Evolutionary conservation across 2,329 filamentous ascomycete species (phyloP).

Genomic region (Passalora sequoiae): DNA sequence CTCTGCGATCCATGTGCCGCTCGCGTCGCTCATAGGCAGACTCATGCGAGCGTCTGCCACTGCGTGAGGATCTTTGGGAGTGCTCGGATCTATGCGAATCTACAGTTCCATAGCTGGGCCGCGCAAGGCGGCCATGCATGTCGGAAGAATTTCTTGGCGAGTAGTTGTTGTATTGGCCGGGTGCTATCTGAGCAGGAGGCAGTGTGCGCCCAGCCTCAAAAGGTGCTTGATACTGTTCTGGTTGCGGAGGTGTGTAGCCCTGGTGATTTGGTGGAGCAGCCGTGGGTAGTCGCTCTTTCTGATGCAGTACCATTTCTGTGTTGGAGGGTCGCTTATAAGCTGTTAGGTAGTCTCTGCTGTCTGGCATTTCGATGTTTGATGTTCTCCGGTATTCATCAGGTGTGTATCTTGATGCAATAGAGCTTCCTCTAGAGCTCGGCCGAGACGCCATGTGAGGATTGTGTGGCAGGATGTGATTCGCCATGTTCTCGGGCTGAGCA

Average conservation of each 20-base stretch:
- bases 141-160: constrained; percentile 1
- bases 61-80: neutral
- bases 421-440: constrained; percentile 5
- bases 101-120: neutral
- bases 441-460: neutral
- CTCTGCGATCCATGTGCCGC: neutral
- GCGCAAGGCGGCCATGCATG: neutral
- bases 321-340: constrained; percentile 2
- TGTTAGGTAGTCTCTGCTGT: constrained; percentile 4
- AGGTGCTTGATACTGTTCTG: constrained; percentile 9
- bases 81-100: constrained; percentile 1
- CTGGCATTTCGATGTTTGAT: constrained; percentile 1
- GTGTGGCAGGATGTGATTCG: neutral
- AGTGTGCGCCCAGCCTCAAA: neutral
- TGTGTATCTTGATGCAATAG: constrained; percentile 7
- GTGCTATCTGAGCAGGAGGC: neutral
- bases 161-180: neutral
- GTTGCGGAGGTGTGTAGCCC: constrained; percentile 7
- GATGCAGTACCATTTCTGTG: neutral
- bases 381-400: constrained; percentile 6
- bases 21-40: neutral
- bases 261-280: neutral
- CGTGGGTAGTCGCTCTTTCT: neutral
- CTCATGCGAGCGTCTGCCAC: constrained; percentile 2
- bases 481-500: neutral